Conservation (phyloP, 1,284 basidiomycete genomes). For the Ganoderma sp. region DNA sequence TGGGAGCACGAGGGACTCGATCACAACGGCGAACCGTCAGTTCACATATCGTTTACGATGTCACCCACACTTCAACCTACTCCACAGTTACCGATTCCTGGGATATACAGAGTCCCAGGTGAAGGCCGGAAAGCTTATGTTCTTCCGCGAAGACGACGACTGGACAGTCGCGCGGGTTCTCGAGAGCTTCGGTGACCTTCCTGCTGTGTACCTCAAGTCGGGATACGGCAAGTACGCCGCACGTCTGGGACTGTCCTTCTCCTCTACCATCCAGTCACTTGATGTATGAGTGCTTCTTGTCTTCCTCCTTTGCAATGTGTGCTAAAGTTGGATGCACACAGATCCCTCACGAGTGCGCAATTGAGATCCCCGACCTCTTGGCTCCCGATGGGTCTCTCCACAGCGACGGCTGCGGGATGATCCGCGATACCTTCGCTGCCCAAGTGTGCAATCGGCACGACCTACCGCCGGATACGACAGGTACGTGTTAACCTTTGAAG, state of each 20-base stretch:
- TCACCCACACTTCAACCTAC: conserved; percentile 2
- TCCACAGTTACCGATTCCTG: conserved; percentile 32
- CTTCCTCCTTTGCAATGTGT: not conserved
- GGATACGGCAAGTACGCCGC: conserved; percentile 37
- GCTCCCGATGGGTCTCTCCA: conserved; percentile 33
- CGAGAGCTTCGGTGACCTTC: conserved; percentile 27
- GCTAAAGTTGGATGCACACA: conserved; percentile 9
- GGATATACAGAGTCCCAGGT: conserved; percentile 34
- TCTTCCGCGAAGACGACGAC: conserved; percentile 32
- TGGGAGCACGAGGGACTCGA: conserved; percentile 27
- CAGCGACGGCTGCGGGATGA: conserved; percentile 36
- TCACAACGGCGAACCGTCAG: conserved; percentile 24
- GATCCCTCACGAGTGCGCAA: conserved; percentile 25
- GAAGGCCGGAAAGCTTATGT: conserved; percentile 32
- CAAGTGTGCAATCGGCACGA: conserved; percentile 25
- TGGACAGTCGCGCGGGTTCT: conserved; percentile 33
- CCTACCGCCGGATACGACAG: conserved; percentile 28
- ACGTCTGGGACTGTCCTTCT: conserved; percentile 36
- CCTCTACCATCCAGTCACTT: conserved; percentile 31
- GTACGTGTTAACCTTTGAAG: conserved; percentile 15
- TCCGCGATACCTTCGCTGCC: conserved; percentile 30
- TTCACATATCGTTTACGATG: conserved; percentile 2
- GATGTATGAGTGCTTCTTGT: conserved; percentile 22
- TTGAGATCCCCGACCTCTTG: conserved; percentile 25
- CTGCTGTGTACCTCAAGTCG: conserved; percentile 27